Conservation (phyloP, 2,329 filamentous ascomycete species). For the Nectriaceae sp. region DNA sequence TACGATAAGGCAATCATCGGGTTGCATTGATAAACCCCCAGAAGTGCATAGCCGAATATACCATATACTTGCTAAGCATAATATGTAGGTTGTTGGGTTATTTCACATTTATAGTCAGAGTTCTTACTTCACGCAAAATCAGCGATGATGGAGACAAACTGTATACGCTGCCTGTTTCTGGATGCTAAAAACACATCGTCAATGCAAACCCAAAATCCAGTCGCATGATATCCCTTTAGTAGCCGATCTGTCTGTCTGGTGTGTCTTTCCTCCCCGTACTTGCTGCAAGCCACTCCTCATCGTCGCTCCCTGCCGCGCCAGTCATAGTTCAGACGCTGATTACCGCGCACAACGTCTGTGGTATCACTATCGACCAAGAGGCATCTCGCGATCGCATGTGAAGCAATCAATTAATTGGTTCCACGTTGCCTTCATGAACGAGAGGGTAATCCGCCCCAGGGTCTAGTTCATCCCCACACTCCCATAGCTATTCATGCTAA, state of each 20-base stretch:
- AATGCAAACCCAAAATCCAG: slow-evolving; percentile 42
- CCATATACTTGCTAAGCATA: no score
- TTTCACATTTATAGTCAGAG: no score
- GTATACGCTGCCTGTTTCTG: slow-evolving; percentile 34
- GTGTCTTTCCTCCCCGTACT: slow-evolving; percentile 31
- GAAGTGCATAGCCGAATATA: no score
- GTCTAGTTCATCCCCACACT: slow-evolving; percentile 28
- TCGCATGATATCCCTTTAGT: slow-evolving; percentile 39
- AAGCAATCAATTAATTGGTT: slow-evolving; percentile 28
- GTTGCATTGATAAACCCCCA: no score
- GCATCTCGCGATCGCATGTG: slow-evolving; percentile 25
- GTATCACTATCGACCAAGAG: slow-evolving; percentile 17
- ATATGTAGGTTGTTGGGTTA: no score
- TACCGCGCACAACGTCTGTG: slow-evolving; percentile 16
- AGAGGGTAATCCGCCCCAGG: slow-evolving; percentile 28
- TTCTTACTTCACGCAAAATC: no score
- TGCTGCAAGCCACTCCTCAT: slow-evolving; percentile 23
- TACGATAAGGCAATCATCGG: no score
- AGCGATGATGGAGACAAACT: slow-evolving; percentile 35
- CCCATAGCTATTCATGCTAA: slow-evolving; percentile 45
- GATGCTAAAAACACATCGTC: slow-evolving; percentile 34
- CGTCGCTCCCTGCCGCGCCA: slow-evolving; percentile 27
- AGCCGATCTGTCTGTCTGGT: slow-evolving; percentile 41
- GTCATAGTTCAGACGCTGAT: slow-evolving; percentile 24
- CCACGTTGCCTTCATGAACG: slow-evolving; percentile 29